Evolutionary conservation across 208 protist genomes (phyloP), one percentile per base, ranked within the genome.

Genomic region (Crithidia fasciculata): DNA sequence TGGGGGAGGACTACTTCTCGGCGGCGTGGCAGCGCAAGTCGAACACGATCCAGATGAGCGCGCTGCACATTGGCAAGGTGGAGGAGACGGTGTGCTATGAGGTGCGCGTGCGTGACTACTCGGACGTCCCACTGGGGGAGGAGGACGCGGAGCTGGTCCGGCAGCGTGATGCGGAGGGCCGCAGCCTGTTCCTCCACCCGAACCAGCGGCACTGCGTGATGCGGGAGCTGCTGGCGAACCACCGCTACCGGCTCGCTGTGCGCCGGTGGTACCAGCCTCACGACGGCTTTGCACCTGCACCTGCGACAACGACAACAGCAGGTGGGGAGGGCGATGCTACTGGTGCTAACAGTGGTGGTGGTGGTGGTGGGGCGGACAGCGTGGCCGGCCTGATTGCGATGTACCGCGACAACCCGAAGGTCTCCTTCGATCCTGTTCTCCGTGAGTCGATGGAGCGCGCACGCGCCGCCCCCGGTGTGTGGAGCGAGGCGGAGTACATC

Each of bases 11-110:
- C 78, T 95, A 90, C 75, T 73, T 97, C n/a, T 74, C 83, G 28
- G 81, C 85, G 2, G 62, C 69, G 19, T 97, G 92, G 92, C 83
- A 94, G 78, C 82, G 92, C 13, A 76, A 84, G 69, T 58, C 85
- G 8, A 93, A 92, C 69, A 85, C 86, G n/a, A 85, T 83, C 55
- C 62, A 84, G 69, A 68, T 83, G 60, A 76, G 83, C 61, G 66
- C 71, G 15, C 74, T 95, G 54, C 67, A 63, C 43, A 66, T 90
- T 50, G 89, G 89, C 43, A 67, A 83, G 61, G 76, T 89, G 28
- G 91, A 97, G 83, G 89, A 95, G 76, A 91, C 89, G 54, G 58
- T 94, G 40, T 85, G 83, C 74, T 96, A 93, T 70, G 88, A 97
- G 69, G 62, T 95, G 53, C 84, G 73, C 8, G 78, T 96, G 56